Evolutionary conservation across 257 asterid species (phyloP), one percentile per base, ranked within the genome.

Genomic region (Ajuga chamaepitys): DNA sequence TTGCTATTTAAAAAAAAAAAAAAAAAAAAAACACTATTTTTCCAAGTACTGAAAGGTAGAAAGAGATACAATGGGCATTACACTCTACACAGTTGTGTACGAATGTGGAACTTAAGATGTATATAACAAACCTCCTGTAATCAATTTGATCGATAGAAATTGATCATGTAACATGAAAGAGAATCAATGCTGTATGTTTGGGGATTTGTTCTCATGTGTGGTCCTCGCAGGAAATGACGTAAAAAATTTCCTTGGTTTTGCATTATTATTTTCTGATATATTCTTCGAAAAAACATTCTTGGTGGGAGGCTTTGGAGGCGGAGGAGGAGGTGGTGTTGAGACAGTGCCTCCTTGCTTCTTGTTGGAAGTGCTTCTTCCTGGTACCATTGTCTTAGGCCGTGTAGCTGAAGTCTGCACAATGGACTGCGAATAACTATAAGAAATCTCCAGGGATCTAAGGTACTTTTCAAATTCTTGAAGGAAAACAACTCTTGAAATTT

Each of bases 131-230:
- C 53, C 42, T 28, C 48, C 37, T 13, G 20, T 21, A 20, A 34
- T 28, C 34, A 72, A 58, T 22, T 47, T 13, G 62, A 4, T 13
- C 17, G 62, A 4, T 13, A 37, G 54, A 59, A 53, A 30, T 37
- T 53, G 16, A 51, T 52, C 69, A 52, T 52, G 16, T 24, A 30
- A 20, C 42, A 9, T 8, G n/a, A 61, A 46, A 54, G 21, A 47
- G 25, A 22, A 64, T 71, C 71, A 78, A 20, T 75, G 78, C 75
- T 62, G 85, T 60, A 81, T 78, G 51, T 87, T 85, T 62, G 92
- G 95, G 14, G 86, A 82, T 55, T 57, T 64, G 71, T 87, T 84
- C 77, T 84, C 89, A 24, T 66, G 87, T 44, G 69, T 51, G 70
- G 63, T 69, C 50, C 67, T 70, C 75, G 74, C 70, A 32, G 67